Evolutionary conservation across 495 filamentous ascomycete genomes (phyloP).

Genomic region (Neurospora hispaniola): DNA sequence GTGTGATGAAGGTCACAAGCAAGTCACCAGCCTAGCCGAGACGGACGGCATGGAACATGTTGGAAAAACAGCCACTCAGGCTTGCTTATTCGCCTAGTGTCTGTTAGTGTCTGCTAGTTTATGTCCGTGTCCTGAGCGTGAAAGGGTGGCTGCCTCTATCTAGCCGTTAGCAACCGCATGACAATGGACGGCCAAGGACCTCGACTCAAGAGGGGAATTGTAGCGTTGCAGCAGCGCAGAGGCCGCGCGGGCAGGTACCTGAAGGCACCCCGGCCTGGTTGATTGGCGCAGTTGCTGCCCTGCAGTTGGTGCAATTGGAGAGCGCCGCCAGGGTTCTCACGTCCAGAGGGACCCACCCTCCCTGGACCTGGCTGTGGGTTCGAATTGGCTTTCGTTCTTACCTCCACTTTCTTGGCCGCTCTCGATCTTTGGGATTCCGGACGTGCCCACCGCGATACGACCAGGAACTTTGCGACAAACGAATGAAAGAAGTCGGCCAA

Average conservation of each 20-base stretch:
- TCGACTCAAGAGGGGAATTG: background rate
- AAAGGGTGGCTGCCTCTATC: background rate
- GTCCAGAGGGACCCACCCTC: background rate
- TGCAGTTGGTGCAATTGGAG: background rate
- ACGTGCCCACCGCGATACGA: background rate
- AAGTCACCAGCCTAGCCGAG: conserved; percentile 4
- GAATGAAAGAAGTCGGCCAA: background rate
- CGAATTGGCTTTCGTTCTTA: background rate
- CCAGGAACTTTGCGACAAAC: background rate
- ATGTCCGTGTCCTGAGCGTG: background rate
- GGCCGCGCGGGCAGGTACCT: background rate
- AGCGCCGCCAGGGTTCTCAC: background rate
- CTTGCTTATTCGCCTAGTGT: background rate
- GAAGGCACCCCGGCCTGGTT: background rate
- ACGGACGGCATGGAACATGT: conserved; percentile 15
- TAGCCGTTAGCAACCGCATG: background rate
- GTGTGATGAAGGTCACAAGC: background rate
- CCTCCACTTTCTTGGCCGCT: background rate
- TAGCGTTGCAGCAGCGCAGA: background rate
- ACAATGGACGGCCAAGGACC: background rate
- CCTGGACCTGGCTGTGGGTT: background rate
- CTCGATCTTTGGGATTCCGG: background rate
- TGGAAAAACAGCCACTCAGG: conserved; percentile 11
- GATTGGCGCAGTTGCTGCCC: background rate
- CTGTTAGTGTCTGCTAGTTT: background rate